Conservation (phyloP, 2,329 filamentous ascomycete species). For the Xylariaceae sp. region DNA sequence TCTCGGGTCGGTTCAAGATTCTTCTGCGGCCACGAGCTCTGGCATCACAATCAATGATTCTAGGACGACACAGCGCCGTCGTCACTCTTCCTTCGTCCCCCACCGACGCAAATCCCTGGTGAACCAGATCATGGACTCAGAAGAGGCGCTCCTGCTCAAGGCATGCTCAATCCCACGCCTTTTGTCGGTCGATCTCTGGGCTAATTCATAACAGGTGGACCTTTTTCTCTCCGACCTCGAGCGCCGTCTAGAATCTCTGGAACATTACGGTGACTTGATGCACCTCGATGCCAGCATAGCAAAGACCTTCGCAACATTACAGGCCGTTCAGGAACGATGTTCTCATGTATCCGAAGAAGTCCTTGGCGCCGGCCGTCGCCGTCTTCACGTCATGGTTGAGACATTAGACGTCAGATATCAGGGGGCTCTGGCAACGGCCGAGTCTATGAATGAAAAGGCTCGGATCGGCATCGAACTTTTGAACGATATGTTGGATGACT, state of each 20-base stretch:
- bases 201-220: constrained; percentile 52
- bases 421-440: constrained; percentile 75
- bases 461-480: constrained; percentile 80
- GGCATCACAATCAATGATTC: constrained; percentile 35
- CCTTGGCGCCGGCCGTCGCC: constrained; percentile 76
- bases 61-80: constrained; percentile 38
- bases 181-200: neutral
- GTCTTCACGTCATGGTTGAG: constrained; percentile 85
- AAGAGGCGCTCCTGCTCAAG: constrained; percentile 56
- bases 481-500: constrained; percentile 77
- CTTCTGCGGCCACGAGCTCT: constrained; percentile 35
- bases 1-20: constrained; percentile 32
- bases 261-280: constrained; percentile 77
- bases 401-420: constrained; percentile 85
- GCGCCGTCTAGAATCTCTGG: constrained; percentile 77
- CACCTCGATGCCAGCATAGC: constrained; percentile 73
- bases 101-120: constrained; percentile 53
- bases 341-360: constrained; percentile 86
- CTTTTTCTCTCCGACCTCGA: constrained; percentile 81
- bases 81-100: constrained; percentile 54
- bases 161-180: constrained; percentile 28
- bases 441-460: constrained; percentile 87
- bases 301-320: constrained; percentile 77
- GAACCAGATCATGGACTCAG: constrained; percentile 55
- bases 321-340: constrained; percentile 81